Evolutionary conservation across 345 rosid species (phyloP).

Genomic region (Iberis pinnata): DNA sequence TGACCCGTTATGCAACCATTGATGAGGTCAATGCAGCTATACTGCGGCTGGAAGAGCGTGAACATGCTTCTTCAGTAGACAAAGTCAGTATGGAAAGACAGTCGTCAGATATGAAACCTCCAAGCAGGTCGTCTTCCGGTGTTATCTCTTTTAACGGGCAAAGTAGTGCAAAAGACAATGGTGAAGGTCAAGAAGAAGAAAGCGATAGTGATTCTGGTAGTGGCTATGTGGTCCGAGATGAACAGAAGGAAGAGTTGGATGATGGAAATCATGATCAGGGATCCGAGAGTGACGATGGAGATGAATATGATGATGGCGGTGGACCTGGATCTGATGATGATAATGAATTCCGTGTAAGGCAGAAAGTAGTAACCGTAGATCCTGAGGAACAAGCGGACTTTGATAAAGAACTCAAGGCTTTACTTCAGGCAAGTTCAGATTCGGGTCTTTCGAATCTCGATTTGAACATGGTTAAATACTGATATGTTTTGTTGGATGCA

Average conservation of each 20-base stretch:
- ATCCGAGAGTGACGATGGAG: constrained; percentile 60
- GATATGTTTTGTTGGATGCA: constrained; percentile 37
- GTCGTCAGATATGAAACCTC: constrained; percentile 51
- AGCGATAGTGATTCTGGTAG: constrained; percentile 85
- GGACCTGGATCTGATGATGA: constrained; percentile 83
- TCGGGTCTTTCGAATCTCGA: background rate
- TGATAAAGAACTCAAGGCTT: constrained; percentile 86
- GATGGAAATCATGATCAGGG: constrained; percentile 70
- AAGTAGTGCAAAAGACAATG: constrained; percentile 52
- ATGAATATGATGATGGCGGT: constrained; percentile 57
- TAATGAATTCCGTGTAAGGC: constrained; percentile 81
- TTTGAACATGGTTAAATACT: constrained; percentile 11
- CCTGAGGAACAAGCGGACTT: constrained; percentile 73
- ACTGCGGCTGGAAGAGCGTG: constrained; percentile 72
- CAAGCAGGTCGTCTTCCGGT: constrained; percentile 34
- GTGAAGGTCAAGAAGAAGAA: constrained; percentile 58
- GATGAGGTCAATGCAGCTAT: constrained; percentile 86
- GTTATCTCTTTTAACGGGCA: constrained; percentile 45
- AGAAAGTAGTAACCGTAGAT: constrained; percentile 67
- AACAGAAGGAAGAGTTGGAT: constrained; percentile 70
- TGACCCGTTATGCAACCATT: constrained; percentile 61
- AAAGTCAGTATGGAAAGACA: constrained; percentile 55
- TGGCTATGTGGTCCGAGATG: constrained; percentile 59
- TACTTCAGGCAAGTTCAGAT: constrained; percentile 63
- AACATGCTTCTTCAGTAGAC: constrained; percentile 48